Base-by-base conservation (phyloP, 1,284 basidiomycete genomes). In the Pulchroboletus neoregius region DNA sequence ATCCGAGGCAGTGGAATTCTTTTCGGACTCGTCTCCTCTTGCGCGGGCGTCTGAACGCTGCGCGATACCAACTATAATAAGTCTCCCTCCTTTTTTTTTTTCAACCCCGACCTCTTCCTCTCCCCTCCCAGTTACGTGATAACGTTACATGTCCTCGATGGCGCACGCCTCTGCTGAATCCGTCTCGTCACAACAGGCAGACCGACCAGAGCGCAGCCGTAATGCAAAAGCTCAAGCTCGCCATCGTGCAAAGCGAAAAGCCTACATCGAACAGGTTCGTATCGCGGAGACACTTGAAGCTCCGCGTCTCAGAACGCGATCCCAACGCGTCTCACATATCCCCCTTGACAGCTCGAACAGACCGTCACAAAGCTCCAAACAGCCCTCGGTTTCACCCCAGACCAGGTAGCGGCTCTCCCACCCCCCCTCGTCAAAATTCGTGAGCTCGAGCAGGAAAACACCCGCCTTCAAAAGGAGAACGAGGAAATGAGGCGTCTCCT, bases 181-280 rank as follows among this genome's bases (percentile, higher is more conserved):
- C 39, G 65, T 67, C 51, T 66, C 62, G 62, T 64, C 62, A 64
- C 62, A 68, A 33, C 34, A 64, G 43, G 1, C 58, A 39, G 73
- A 75, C 61, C 69, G 70, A 32, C 84, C 85, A 70, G 84, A 87
- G 67, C 83, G 86, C 53, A 84, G 82, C 71, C 81, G 88, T 71
- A 91, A 90, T 70, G 88, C 87, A 48, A 90, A 87, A 65, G 91
- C 91, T 4, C 91, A 94, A 71, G 89, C 91, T 44, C 75, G 91
- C 58, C 91, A 94, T 73, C 81, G 91, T 47, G 91, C 91, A 63
- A 94, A 94, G 70, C 79, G 91, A 68, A 94, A 94, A 73, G 91
- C 90, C 10, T 92, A 94, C 71, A 89, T 94, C 61, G 90, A 92
- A 59, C 84, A 91, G 72, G 90, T 89, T 1, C 9, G 50, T 50